phyloP scores from a whole-genome alignment of 768 basidiomycete species.

The Termitomyces sp. region DNA sequence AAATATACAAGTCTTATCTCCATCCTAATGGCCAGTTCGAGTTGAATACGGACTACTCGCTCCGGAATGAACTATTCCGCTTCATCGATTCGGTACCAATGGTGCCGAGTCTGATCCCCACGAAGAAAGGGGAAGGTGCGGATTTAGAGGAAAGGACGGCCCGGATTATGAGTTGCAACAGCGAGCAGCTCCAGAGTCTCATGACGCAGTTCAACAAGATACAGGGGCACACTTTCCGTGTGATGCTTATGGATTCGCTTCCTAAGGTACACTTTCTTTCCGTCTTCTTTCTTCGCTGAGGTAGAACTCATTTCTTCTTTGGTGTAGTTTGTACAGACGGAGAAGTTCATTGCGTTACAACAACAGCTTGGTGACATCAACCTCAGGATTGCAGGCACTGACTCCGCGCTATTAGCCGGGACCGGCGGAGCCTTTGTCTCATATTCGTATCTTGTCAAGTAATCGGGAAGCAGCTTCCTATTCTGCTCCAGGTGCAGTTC shows the following conservation, averaged over 20 bases:
- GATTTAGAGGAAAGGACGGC: constrained; percentile 2
- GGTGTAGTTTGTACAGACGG: constrained; percentile 9
- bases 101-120: background rate
- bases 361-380: constrained; percentile 3
- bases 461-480: background rate
- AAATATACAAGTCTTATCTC: constrained; percentile 13
- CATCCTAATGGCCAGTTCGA: constrained; percentile 11
- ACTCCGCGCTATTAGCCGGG: background rate
- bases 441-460: constrained; percentile 8
- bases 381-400: background rate
- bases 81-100: constrained; percentile 6
- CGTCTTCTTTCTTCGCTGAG: background rate
- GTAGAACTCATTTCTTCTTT: background rate
- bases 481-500: background rate
- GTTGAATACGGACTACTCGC: constrained; percentile 11
- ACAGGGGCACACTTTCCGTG: constrained; percentile 12
- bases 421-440: constrained; percentile 2
- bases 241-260: constrained; percentile 14
- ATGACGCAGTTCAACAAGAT: constrained; percentile 9
- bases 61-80: constrained; percentile 12
- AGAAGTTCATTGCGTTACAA: constrained; percentile 7
- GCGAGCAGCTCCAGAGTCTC: constrained; percentile 10
- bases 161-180: constrained; percentile 8
- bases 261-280: constrained; percentile 3
- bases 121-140: background rate